These are phyloP conservation scores for Leccinum subtestaceum DNA, from an alignment of 768 basidiomycete genomes.

Conservation along the genomic window DNA sequence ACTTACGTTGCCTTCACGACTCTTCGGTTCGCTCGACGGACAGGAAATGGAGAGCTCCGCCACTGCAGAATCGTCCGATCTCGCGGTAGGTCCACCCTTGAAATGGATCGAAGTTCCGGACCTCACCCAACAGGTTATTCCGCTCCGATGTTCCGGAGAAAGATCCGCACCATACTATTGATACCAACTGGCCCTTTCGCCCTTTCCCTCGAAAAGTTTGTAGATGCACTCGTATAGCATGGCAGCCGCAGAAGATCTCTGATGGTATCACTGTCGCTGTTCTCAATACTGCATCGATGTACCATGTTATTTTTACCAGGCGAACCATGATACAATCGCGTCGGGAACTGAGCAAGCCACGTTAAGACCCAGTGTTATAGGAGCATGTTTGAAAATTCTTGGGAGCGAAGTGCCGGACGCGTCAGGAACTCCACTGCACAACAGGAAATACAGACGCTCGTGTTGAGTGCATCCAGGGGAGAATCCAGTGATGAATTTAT, in stretches of 20 bases:
- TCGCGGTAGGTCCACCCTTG: background rate
- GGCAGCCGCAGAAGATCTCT: background rate
- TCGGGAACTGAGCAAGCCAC: background rate
- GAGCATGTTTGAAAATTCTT: background rate
- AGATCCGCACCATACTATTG: background rate
- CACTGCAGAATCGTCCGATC: background rate
- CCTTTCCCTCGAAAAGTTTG: background rate
- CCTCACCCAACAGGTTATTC: background rate
- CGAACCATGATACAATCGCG: background rate
- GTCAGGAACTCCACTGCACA: background rate
- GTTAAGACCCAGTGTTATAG: background rate
- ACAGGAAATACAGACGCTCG: background rate
- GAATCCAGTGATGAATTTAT: background rate
- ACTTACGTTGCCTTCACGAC: background rate
- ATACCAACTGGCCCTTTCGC: too few species aligned
- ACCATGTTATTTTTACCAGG: background rate
- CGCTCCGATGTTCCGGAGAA: background rate
- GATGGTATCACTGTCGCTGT: background rate
- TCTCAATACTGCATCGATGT: background rate
- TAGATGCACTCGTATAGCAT: background rate
- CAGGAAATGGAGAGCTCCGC: background rate
- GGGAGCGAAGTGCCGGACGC: background rate
- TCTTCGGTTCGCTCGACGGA: background rate
- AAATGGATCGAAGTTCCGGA: background rate
- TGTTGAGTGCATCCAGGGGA: background rate